A percentile compares a stretch with the other conserved stretches of the same genome.
Evolutionary conservation across 2,329 filamentous ascomycete species (phyloP).

Genomic region (Dactylellina parvicollis): DNA sequence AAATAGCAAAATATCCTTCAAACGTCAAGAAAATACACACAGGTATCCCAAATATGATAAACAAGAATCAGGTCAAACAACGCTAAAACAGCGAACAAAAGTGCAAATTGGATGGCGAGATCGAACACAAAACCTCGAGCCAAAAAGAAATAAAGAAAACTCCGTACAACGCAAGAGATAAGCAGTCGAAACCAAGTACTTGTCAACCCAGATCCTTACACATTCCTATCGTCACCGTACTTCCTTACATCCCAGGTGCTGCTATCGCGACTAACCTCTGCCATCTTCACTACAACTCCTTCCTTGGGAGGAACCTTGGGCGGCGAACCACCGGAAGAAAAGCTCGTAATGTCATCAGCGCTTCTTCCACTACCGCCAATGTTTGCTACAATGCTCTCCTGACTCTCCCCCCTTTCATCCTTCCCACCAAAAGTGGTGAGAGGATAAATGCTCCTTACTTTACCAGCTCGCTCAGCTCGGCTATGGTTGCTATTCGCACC

Average conservation of each 20-base stretch:
- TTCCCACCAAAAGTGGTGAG: constrained; percentile 30
- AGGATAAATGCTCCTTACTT: constrained; percentile 40
- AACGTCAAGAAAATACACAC: constrained; percentile 23
- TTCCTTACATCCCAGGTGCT: constrained; percentile 13
- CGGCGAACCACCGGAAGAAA: constrained; percentile 25
- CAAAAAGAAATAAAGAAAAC: too few relatives aligned
- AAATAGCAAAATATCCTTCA: background rate
- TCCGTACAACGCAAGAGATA: constrained; percentile 15
- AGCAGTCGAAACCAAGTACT: background rate
- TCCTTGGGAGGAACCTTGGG: constrained; percentile 30
- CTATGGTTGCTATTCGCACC: constrained; percentile 25
- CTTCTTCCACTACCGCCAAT: constrained; percentile 5
- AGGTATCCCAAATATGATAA: constrained; percentile 8
- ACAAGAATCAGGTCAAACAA: background rate
- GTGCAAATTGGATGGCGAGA: constrained; percentile 36
- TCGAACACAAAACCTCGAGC: constrained; percentile 30
- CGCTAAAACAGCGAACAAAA: constrained; percentile 24
- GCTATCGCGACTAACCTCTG: constrained; percentile 12
- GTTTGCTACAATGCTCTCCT: constrained; percentile 41
- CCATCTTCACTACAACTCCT: constrained; percentile 2
- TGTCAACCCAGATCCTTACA: background rate
- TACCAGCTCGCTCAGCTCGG: constrained; percentile 16
- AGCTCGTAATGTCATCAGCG: constrained; percentile 34
- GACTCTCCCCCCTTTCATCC: constrained; percentile 42
- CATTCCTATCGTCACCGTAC: constrained; percentile 36